Conservation (phyloP, 2,329 filamentous ascomycete species). For the Tothia fuscella region DNA sequence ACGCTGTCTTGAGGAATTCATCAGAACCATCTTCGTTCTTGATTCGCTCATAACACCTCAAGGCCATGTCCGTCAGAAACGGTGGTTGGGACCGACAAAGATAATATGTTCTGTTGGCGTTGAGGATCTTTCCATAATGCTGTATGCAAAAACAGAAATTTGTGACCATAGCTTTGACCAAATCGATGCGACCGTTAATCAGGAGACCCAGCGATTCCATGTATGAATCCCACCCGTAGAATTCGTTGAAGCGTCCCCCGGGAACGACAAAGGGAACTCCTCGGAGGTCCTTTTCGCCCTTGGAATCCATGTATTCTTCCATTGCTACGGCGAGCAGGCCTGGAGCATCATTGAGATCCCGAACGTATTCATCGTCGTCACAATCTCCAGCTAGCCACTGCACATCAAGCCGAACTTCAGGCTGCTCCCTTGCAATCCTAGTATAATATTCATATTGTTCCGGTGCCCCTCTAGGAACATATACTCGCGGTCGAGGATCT, state of each 20-base stretch:
- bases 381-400: conserved; percentile 57
- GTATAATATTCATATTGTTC: conserved; percentile 86
- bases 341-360: conserved; percentile 74
- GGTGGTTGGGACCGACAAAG: conserved; percentile 88
- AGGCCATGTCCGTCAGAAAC: conserved; percentile 93
- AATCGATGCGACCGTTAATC: conserved; percentile 69
- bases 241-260: conserved; percentile 91
- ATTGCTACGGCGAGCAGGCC: conserved; percentile 84
- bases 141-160: conserved; percentile 98
- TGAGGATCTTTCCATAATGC: conserved; percentile 96
- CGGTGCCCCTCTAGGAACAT: conserved; percentile 71
- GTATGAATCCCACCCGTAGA: conserved; percentile 99
- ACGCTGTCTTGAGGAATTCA: conserved; percentile 69
- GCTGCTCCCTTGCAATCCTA: conserved; percentile 62
- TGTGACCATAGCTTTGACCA: conserved; percentile 87
- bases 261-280: conserved; percentile 95
- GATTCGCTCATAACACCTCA: conserved; percentile 88
- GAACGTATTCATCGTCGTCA: conserved; percentile 70
- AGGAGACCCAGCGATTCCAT: conserved; percentile 91
- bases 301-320: conserved; percentile 56
- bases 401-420: conserved; percentile 80
- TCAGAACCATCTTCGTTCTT: conserved; percentile 68
- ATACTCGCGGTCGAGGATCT: conserved; percentile 82
- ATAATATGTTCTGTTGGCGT: conserved; percentile 94
- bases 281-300: conserved; percentile 55